Evolutionary conservation across 2,329 filamentous ascomycete genomes (phyloP).

Genomic region (Berkeleyomyces rouxiae): DNA sequence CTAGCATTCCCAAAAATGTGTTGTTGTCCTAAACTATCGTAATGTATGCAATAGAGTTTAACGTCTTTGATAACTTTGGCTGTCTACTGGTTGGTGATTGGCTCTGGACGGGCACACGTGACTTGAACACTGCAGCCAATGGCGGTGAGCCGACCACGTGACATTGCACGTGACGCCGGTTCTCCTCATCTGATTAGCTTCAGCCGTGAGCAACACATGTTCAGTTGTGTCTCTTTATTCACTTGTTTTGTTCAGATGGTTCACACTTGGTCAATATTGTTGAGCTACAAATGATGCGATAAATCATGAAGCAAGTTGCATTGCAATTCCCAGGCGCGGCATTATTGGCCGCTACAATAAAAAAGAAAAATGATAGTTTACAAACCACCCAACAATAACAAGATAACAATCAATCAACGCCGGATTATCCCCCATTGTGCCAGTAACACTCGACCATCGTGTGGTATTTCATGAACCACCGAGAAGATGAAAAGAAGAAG

Average conservation of each 20-base stretch:
- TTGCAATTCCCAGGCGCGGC: conserved; percentile 9
- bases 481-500: conserved; percentile 5
- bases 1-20: not conserved
- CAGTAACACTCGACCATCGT: conserved; percentile 13
- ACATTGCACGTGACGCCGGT: not conserved
- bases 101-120: not conserved
- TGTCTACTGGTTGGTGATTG: not conserved
- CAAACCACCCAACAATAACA: conserved; percentile 14
- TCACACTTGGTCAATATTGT: not conserved
- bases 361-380: conserved; percentile 13
- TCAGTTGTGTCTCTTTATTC: not conserved
- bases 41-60: not conserved
- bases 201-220: not conserved
- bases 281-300: not conserved
- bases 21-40: not conserved
- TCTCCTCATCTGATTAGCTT: not conserved
- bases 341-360: conserved; percentile 11
- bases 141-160: not conserved
- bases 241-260: not conserved
- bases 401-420: conserved; percentile 11
- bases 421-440: conserved; percentile 12
- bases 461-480: conserved; percentile 11
- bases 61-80: not conserved
- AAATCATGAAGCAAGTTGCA: conserved; percentile 12
- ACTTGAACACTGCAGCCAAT: not conserved